Evolutionary conservation across 495 filamentous ascomycete species (phyloP).

Genomic region (Talaromyces borbonicus): DNA sequence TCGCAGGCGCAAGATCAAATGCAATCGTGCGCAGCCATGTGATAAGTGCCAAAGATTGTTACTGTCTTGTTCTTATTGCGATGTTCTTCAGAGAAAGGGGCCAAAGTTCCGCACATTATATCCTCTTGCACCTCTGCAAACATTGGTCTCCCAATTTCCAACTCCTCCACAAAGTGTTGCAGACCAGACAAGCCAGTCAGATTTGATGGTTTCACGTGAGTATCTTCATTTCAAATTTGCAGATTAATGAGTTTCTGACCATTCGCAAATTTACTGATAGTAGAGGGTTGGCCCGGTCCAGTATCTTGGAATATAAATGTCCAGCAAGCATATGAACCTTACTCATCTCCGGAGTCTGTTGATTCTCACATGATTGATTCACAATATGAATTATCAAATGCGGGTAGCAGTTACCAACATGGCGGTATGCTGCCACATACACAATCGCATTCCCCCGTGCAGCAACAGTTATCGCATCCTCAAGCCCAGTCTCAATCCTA

Average conservation of each 20-base stretch:
- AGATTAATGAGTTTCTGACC: not conserved
- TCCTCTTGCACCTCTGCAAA: conserved; percentile 33
- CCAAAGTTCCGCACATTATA: conserved; percentile 38
- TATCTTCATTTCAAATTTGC: not conserved
- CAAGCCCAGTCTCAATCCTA: conserved; percentile 4
- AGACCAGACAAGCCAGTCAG: not conserved
- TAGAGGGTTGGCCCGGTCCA: conserved; percentile 3
- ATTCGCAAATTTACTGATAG: not conserved
- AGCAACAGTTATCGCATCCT: not conserved
- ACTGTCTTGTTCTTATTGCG: conserved; percentile 36
- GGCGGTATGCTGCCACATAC: conserved; percentile 3
- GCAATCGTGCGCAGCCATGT: conserved; percentile 32
- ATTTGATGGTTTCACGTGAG: conserved; percentile 4
- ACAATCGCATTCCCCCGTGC: not conserved
- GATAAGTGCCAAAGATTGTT: conserved; percentile 37
- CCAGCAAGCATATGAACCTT: not conserved
- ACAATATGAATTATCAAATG: conserved; percentile 9
- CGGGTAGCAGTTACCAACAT: conserved; percentile 6
- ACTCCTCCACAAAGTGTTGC: conserved; percentile 3
- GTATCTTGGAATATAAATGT: conserved; percentile 4
- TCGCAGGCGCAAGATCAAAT: conserved; percentile 37
- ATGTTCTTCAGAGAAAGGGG: conserved; percentile 34
- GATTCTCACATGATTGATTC: too few relatives aligned
- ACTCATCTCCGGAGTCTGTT: conserved; percentile 30
- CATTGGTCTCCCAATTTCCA: conserved; percentile 15